These are phyloP conservation scores for Euclidium syriacum DNA, from an alignment of 345 rosid species.

Conservation along the genomic window DNA sequence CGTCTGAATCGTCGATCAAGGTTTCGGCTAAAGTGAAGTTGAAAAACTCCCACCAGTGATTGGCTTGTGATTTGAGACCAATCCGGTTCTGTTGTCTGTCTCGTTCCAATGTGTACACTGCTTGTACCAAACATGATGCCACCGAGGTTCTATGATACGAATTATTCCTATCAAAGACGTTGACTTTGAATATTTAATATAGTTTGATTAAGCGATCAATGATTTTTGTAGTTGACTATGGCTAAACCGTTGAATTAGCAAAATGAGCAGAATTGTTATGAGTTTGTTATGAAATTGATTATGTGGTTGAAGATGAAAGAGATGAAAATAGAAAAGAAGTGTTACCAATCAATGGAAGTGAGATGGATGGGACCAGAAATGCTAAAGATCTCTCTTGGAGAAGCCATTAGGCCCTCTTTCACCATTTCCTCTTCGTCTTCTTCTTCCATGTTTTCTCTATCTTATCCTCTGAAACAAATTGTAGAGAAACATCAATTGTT, in stretches of 20 bases:
- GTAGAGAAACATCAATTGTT: not conserved
- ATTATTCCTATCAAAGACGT: conserved; percentile 38
- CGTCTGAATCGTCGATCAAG: conserved; percentile 54
- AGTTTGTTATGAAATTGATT: not conserved
- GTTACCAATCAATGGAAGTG: conserved; percentile 55
- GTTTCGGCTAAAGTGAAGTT: conserved; percentile 38
- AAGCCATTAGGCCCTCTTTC: conserved; percentile 30
- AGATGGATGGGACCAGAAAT: conserved; percentile 58
- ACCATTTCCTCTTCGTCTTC: conserved; percentile 25
- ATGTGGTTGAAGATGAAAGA: not conserved
- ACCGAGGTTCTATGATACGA: conserved; percentile 48
- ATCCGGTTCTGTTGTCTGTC: conserved; percentile 46
- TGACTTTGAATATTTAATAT: conserved; percentile 3
- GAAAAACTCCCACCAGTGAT: conserved; percentile 68
- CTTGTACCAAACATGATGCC: conserved; percentile 53
- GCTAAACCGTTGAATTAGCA: conserved; percentile 7
- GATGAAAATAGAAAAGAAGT: not conserved
- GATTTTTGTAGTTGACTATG: not conserved
- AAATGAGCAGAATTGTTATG: not conserved
- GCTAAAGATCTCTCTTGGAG: conserved; percentile 42
- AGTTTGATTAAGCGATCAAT: not conserved
- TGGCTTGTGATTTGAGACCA: conserved; percentile 40
- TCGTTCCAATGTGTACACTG: conserved; percentile 46
- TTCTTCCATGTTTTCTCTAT: conserved; percentile 20
- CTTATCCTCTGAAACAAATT: not conserved